These are phyloP conservation scores for Xylariaceae sp. DNA, from an alignment of 2,329 filamentous ascomycete species.

Conservation along the genomic window DNA sequence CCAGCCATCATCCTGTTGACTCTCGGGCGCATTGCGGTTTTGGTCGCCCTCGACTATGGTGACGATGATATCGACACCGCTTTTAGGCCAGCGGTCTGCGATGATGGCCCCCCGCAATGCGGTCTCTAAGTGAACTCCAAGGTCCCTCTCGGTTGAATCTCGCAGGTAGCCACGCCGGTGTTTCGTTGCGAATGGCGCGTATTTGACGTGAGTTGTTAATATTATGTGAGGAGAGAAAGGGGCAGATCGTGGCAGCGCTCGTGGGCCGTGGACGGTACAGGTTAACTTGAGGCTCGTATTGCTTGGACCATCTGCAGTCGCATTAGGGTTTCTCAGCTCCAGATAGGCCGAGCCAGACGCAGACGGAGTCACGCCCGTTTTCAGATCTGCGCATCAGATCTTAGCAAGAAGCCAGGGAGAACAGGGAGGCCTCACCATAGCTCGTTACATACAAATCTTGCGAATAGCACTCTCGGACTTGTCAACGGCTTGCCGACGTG, in stretches of 20 bases:
- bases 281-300: conserved; percentile 79
- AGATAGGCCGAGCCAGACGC: conserved; percentile 91
- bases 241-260: conserved; percentile 82
- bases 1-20: conserved; percentile 63
- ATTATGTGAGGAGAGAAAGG: conserved; percentile 91
- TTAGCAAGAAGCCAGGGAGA: conserved; percentile 7
- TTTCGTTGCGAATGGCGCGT: conserved; percentile 86
- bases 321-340: conserved; percentile 54
- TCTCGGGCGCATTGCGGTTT: conserved; percentile 52
- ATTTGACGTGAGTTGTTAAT: conserved; percentile 90
- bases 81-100: conserved; percentile 96
- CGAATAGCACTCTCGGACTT: conserved; percentile 68
- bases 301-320: conserved; percentile 34
- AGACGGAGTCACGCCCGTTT: conserved; percentile 87
- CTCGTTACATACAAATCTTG: conserved; percentile 69
- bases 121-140: conserved; percentile 86
- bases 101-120: conserved; percentile 86
- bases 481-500: conserved; percentile 30
- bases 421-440: conserved; percentile 3
- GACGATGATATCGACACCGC: conserved; percentile 89
- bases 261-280: conserved; percentile 89
- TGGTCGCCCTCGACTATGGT: conserved; percentile 93
- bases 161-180: conserved; percentile 79
- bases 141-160: conserved; percentile 80
- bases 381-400: conserved; percentile 54